Evolutionary conservation across 805 yeast species (phyloP).

Genomic region (Cyberlindnera samutprakarnensis): DNA sequence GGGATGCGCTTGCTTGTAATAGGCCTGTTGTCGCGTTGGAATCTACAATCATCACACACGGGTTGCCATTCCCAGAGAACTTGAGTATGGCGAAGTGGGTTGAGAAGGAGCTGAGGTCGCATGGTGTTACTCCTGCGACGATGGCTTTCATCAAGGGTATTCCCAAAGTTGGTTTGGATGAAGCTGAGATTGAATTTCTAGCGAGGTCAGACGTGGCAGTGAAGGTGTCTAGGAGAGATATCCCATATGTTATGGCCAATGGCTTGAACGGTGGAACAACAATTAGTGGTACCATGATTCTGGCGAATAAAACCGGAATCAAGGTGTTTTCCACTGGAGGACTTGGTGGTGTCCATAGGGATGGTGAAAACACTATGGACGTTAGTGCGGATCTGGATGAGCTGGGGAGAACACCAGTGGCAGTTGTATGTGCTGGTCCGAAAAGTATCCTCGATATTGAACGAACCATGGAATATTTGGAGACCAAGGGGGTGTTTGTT

Average conservation of each 20-base stretch:
- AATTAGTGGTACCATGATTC: slow-evolving; percentile 80
- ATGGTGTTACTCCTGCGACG: slow-evolving; percentile 80
- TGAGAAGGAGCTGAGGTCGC: slow-evolving; percentile 48
- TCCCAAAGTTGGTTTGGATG: slow-evolving; percentile 60
- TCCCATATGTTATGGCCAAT: slow-evolving; percentile 61
- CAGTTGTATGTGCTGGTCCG: slow-evolving; percentile 92
- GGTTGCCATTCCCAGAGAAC: slow-evolving; percentile 76
- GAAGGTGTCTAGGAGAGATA: slow-evolving; percentile 77
- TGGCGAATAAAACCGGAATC: slow-evolving; percentile 70
- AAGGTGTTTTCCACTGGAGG: slow-evolving; percentile 91
- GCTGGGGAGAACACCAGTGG: slow-evolving; percentile 71
- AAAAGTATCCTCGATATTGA: slow-evolving; percentile 77
- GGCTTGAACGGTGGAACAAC: slow-evolving; percentile 80
- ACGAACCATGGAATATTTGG: slow-evolving; percentile 77
- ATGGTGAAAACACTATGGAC: slow-evolving; percentile 70
- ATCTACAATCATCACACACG: slow-evolving; percentile 85
- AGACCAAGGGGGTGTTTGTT: slow-evolving; percentile 87
- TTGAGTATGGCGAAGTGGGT: slow-evolving; percentile 64
- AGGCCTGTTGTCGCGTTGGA: slow-evolving; percentile 78
- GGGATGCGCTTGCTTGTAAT: slow-evolving; percentile 48
- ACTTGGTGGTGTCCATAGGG: slow-evolving; percentile 84
- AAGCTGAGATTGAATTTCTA: slow-evolving; percentile 40
- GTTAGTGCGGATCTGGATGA: slow-evolving; percentile 85
- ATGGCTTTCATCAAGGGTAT: slow-evolving; percentile 68
- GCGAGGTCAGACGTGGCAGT: slow-evolving; percentile 28